Evolutionary conservation across 257 asterid species (phyloP).

Genomic region (Lantana camara): DNA sequence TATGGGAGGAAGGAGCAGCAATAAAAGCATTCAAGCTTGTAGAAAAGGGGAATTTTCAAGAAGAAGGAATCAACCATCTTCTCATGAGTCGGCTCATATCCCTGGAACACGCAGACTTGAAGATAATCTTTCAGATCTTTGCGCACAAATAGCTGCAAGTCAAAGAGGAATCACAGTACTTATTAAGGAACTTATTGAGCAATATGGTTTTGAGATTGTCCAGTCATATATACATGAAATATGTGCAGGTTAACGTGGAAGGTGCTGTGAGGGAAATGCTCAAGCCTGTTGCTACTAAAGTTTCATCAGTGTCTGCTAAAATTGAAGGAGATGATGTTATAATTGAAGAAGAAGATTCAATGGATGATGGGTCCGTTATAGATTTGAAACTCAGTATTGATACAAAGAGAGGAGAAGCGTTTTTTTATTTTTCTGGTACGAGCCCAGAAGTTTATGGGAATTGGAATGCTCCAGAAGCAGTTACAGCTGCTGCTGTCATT

Average conservation of each 20-base stretch:
- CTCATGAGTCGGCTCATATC: slow-evolving; percentile 55
- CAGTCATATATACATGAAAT: slow-evolving; percentile 92
- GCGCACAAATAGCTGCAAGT: slow-evolving; percentile 95
- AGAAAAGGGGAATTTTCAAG: slow-evolving; percentile 79
- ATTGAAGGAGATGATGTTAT: slow-evolving; percentile 44
- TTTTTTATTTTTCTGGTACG: slow-evolving; percentile 87
- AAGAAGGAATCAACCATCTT: slow-evolving; percentile 80
- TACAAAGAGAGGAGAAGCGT: slow-evolving; percentile 72
- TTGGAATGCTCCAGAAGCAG: slow-evolving; percentile 99
- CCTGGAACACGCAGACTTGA: slow-evolving; percentile 95
- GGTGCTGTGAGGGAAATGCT: slow-evolving; percentile 96
- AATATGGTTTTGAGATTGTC: slow-evolving; percentile 77
- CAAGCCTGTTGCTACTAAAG: slow-evolving; percentile 68
- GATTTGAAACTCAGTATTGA: slow-evolving; percentile 79
- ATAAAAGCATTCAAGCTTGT: slow-evolving; percentile 95
- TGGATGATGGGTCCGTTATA: slow-evolving; percentile 92
- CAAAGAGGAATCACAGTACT: slow-evolving; percentile 94
- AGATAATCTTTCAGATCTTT: slow-evolving; percentile 93
- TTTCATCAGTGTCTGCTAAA: slow-evolving; percentile 41
- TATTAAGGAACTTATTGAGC: slow-evolving; percentile 91
- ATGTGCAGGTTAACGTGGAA: slow-evolving; percentile 92
- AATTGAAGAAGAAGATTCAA: slow-evolving; percentile 88
- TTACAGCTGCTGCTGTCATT: slow-evolving; percentile 93
- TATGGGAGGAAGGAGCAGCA: slow-evolving; percentile 99
- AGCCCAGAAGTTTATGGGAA: slow-evolving; percentile 96